A percentile compares a stretch with the other conserved stretches of the same genome.
These are phyloP conservation scores for Apiotrichum sp. DNA, from an alignment of 1,284 basidiomycete genomes.

Conservation along the genomic window DNA sequence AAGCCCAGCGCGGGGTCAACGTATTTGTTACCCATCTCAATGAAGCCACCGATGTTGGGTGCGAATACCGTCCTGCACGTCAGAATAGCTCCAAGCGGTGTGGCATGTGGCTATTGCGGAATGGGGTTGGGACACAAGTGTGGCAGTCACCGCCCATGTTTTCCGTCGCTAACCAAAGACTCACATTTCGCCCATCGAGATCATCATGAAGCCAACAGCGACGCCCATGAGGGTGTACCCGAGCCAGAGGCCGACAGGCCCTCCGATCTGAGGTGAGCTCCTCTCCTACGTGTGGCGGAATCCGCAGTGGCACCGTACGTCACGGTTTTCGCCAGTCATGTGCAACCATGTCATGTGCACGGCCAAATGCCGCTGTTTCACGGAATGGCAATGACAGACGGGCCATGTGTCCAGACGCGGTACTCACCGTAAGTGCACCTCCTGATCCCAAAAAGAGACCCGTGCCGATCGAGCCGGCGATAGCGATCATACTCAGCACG, in stretches of 20 bases:
- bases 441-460: constrained; percentile 47
- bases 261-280: constrained; percentile 28
- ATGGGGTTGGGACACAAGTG: not conserved
- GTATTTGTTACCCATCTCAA: constrained; percentile 21
- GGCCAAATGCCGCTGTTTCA: too few species aligned
- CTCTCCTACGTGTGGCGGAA: too few species aligned
- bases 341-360: too few species aligned
- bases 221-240: constrained; percentile 23
- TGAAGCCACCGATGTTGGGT: constrained; percentile 17
- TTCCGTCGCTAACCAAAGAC: not conserved
- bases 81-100: constrained; percentile 1
- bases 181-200: constrained; percentile 13
- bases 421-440: not conserved
- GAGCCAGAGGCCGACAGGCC: constrained; percentile 46
- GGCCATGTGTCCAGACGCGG: too few species aligned
- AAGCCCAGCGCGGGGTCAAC: constrained; percentile 55
- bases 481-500: constrained; percentile 37
- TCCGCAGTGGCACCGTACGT: too few species aligned
- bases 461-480: constrained; percentile 51
- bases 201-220: constrained; percentile 17
- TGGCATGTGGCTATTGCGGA: too few species aligned
- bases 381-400: too few species aligned
- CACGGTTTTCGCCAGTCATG: too few species aligned
- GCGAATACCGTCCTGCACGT: constrained; percentile 4
- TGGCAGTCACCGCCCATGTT: too few species aligned